These are phyloP conservation scores for Jimgerdemannia lactiflua DNA, from an alignment of 192 early-diverging fungal genomes.

Conservation along the genomic window DNA sequence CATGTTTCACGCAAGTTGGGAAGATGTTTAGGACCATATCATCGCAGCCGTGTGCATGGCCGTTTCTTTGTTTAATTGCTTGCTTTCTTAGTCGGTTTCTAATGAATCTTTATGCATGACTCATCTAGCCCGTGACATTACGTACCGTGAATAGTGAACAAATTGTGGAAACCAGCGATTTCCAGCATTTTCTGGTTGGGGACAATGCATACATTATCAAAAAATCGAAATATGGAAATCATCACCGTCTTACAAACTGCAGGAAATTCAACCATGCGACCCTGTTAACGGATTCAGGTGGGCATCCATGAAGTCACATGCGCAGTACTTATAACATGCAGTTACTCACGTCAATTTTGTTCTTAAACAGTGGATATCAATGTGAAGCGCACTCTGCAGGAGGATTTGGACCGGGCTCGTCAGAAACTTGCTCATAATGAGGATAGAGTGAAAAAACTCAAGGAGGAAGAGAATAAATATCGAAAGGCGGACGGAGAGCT, in stretches of 20 bases:
- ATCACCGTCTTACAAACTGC: conserved; percentile 14
- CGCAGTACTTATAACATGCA: no score
- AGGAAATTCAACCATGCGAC: conserved; percentile 13
- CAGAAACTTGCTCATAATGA: conserved; percentile 24
- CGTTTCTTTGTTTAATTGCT: no score
- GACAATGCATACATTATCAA: conserved; percentile 20
- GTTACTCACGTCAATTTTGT: not conserved
- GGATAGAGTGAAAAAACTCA: conserved; percentile 27
- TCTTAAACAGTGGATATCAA: conserved; percentile 40
- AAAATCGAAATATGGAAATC: conserved; percentile 27
- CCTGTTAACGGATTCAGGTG: conserved; percentile 23
- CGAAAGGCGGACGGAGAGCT: conserved; percentile 21
- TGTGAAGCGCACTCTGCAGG: conserved; percentile 29
- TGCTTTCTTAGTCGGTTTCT: no score
- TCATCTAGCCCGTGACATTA: conserved; percentile 25
- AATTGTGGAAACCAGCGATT: conserved; percentile 11
- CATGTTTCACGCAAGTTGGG: no score
- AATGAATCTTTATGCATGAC: not conserved
- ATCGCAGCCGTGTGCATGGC: no score
- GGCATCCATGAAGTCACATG: not conserved
- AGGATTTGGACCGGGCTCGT: conserved; percentile 19
- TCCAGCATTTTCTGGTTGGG: conserved; percentile 21
- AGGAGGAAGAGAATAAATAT: conserved; percentile 31
- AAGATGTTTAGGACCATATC: no score
- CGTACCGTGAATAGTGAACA: conserved; percentile 1